phyloP scores from a whole-genome alignment of 106 monocot species.

The Alisma plantagoaquatica region DNA sequence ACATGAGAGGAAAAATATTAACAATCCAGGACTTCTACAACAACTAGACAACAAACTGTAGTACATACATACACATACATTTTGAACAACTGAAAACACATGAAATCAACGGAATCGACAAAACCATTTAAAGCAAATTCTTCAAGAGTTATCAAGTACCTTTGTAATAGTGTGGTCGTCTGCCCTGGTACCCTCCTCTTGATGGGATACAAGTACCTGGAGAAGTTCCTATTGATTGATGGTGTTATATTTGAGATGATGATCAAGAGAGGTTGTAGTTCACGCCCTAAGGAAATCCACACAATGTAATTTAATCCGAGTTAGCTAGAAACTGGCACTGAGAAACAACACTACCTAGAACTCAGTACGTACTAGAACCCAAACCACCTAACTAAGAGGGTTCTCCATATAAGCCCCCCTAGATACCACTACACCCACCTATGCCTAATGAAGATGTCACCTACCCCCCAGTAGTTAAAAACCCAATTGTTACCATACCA shows the following conservation, averaged over 20 bases:
- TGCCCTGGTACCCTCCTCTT: conserved; percentile 26
- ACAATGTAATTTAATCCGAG: conserved; percentile 16
- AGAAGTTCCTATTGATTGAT: conserved; percentile 19
- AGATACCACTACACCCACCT: conserved; percentile 10
- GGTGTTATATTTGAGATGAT: too few relatives aligned
- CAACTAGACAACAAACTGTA: too few relatives aligned
- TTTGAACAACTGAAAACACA: conserved; percentile 9
- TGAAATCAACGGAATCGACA: conserved; percentile 4
- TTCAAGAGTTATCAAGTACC: conserved; percentile 19
- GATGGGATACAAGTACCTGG: conserved; percentile 19
- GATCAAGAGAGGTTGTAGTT: conserved; percentile 18
- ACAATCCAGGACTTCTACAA: too few relatives aligned
- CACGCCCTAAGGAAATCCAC: conserved; percentile 19
- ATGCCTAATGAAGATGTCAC: conserved; percentile 5
- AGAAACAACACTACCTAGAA: conserved; percentile 17
- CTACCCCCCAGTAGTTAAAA: conserved; percentile 12
- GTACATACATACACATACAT: too few relatives aligned
- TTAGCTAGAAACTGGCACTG: conserved; percentile 19
- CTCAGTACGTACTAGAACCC: conserved; percentile 20
- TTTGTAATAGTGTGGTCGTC: conserved; percentile 33
- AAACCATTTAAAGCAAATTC: conserved; percentile 2
- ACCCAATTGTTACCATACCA: conserved; percentile 12
- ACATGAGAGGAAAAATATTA: too few relatives aligned
- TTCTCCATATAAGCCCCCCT: conserved; percentile 21
- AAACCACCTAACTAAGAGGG: conserved; percentile 17